phyloP scores from a whole-genome alignment of 108 stramenopile species.

The Conticribra guillardii region DNA sequence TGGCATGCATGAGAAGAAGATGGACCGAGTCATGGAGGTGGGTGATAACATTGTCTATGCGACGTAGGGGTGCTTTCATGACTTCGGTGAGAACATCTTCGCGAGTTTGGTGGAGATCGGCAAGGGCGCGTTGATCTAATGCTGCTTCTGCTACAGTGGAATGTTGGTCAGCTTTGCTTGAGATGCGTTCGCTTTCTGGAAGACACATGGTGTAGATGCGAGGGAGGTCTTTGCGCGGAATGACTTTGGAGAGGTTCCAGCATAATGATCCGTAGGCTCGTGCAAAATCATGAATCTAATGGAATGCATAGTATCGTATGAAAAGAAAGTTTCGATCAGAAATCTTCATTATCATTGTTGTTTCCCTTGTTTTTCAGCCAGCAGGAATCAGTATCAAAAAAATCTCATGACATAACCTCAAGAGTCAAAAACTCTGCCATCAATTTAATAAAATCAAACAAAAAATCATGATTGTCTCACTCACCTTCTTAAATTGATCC shows the following conservation, averaged over 20 bases:
- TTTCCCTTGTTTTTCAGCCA: no score
- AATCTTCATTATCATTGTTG: no score
- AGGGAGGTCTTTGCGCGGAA: conserved; percentile 95
- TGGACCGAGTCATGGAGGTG: conserved; percentile 90
- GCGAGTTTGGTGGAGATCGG: conserved; percentile 85
- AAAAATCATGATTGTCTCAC: no score
- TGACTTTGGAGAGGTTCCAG: conserved; percentile 98
- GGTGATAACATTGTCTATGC: conserved; percentile 98
- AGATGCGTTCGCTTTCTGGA: conserved; percentile 48
- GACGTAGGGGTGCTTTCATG: conserved; percentile 94
- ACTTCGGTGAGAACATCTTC: conserved; percentile 94
- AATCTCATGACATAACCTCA: no score
- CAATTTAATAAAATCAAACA: no score
- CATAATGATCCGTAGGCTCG: conserved; percentile 98
- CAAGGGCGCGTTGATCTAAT: conserved; percentile 59
- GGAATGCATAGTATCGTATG: conserved; percentile 31
- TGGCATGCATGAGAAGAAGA: conserved; percentile 87
- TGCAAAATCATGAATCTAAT: conserved; percentile 97
- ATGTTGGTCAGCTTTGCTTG: conserved; percentile 24
- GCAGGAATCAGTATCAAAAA: no score
- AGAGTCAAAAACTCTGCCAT: no score
- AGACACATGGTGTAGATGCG: conserved; percentile 99
- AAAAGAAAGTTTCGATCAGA: no score
- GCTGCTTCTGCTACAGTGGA: conserved; percentile 17
- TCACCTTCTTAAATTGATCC: conserved; percentile 79